Evolutionary conservation across 129 eudicot genomes (phyloP).

Genomic region (Escallonia rubra): DNA sequence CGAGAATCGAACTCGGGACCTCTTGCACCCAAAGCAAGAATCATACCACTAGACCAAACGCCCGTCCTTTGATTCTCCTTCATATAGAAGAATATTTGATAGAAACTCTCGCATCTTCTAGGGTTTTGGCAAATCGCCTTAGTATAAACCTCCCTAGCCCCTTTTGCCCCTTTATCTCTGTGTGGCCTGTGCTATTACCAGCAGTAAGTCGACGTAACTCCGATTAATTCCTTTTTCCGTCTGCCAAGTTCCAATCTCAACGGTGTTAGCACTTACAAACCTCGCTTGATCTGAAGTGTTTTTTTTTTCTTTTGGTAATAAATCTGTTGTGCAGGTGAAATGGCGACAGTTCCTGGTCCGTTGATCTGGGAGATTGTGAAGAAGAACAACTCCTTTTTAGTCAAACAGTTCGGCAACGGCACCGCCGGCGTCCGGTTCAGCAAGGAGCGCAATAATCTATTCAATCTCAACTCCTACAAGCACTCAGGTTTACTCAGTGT

Average conservation of each 20-base stretch:
- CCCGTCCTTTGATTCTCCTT: conserved; percentile 1
- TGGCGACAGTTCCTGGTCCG: conserved; percentile 52
- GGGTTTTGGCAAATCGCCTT: no score
- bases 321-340: neutral
- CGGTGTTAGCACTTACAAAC: no score
- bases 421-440: conserved; percentile 34
- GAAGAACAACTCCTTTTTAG: conserved; percentile 44
- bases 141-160: no score
- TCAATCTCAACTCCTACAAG: conserved; percentile 45
- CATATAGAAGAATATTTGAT: neutral
- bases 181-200: neutral
- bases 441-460: conserved; percentile 54
- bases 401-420: conserved; percentile 54
- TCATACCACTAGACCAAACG: conserved; percentile 80
- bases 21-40: conserved; percentile 85
- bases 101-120: no score
- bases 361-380: conserved; percentile 57
- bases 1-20: conserved; percentile 75
- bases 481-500: conserved; percentile 27
- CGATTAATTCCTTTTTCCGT: no score
- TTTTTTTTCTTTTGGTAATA: no score
- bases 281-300: no score
- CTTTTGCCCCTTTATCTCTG: no score
- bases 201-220: neutral
- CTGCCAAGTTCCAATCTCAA: no score